Conservation (phyloP, 1,284 basidiomycete species). For the Ustilago trichophora region DNA sequence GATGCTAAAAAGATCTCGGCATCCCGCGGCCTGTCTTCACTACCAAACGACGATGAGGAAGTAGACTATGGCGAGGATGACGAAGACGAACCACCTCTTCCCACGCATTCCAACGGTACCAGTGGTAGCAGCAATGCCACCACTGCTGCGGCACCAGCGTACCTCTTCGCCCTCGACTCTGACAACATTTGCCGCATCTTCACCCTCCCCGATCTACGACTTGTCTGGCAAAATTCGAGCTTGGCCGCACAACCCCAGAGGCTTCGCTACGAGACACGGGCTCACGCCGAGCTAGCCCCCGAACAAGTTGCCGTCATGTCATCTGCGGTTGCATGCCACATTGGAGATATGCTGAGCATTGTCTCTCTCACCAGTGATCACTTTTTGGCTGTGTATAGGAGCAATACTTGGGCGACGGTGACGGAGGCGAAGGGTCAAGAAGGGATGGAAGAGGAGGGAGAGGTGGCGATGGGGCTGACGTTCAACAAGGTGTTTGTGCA, state of each 20-base stretch:
- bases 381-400: conserved; percentile 44
- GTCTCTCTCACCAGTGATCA: conserved; percentile 47
- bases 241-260: conserved; percentile 31
- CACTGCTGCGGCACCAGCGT: conserved; percentile 1
- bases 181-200: conserved; percentile 17
- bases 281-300: conserved; percentile 12
- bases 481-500: conserved; percentile 43
- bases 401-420: conserved; percentile 7
- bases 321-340: conserved; percentile 17
- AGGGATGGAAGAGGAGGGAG: no score
- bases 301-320: conserved; percentile 23
- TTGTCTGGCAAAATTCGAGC: conserved; percentile 33
- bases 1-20: neutral
- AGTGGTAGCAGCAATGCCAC: neutral
- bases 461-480: conserved; percentile 7
- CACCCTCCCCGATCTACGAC: conserved; percentile 37
- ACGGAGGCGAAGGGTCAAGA: neutral
- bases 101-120: conserved; percentile 8
- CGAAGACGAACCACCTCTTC: conserved; percentile 1
- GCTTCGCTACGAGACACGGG: conserved; percentile 14
- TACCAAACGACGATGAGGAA: conserved; percentile 38
- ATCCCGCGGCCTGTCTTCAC: neutral
- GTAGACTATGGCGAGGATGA: conserved; percentile 58
- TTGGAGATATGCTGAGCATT: conserved; percentile 52
- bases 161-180: conserved; percentile 19